Evolutionary conservation across 306 rosid species (phyloP), one percentile per base, ranked within the genome.

Genomic region (Dalbergia cochinchinensis): DNA sequence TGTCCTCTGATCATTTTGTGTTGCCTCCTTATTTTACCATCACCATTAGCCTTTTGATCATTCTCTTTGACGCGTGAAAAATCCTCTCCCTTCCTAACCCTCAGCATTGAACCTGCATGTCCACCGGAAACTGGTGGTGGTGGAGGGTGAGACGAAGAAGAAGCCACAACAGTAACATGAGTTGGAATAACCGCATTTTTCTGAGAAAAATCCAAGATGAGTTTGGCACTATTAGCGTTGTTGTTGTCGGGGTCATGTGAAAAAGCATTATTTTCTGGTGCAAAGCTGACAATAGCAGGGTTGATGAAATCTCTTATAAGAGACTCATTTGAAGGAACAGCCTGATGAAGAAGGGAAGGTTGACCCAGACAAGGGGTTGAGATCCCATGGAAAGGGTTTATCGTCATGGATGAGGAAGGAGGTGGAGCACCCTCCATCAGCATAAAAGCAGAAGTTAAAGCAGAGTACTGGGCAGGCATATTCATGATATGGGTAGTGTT

Each of bases 181-280:
- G 54, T 0, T 33, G 67, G 14, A 11, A 13, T 14, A 69, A 60
- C 5, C n/a, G 44, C 48, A 11, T 54, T 59, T 8, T 78, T 76
- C 3, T 57, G 51, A 4, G 80, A 53, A 35, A 78, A 48, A 15
- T 73, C 75, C 82, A 74, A 78, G 7, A 79, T 35, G 41, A 33
- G 50, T 22, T 54, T 16, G 7, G 54, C 26, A 7, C 13, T 79
- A 47, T 4, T 4, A 47, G 14, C 11, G 51, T 11, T 47, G n/a
- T 51, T 19, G 13, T 47, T 47, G 13, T 44, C 13, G 31, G 41
- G 14, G 5, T 83, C 83, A 85, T 76, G 83, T 71, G 84, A 64
- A 65, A 74, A 59, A 18, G 59, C 73, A 58, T 62, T 74, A 19
- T 42, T 57, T 65, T 71, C 12, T 8, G 71, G 45, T 54, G 77